These are phyloP conservation scores for Hortiboletus flavorubellus DNA, from an alignment of 768 basidiomycete genomes.

Conservation along the genomic window DNA sequence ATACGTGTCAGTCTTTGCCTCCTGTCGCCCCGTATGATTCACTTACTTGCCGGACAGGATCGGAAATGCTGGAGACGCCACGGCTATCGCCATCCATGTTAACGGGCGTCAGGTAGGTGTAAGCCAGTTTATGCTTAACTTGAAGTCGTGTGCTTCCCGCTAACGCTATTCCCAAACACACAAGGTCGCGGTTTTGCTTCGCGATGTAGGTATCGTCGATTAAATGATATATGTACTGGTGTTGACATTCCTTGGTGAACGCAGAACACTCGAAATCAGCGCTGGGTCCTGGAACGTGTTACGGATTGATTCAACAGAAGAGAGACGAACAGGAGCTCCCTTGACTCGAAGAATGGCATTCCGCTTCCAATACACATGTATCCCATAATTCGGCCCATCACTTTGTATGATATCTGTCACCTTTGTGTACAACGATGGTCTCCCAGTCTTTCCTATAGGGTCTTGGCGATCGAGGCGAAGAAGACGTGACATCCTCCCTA, in stretches of 20 bases:
- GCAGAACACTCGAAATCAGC: slow-evolving; percentile 2
- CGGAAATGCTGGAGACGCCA: slow-evolving; percentile 6
- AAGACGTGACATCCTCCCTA: too few relatives aligned
- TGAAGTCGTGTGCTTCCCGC: too few relatives aligned
- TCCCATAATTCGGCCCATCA: too few relatives aligned
- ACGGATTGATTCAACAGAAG: background rate
- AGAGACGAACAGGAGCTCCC: too few relatives aligned
- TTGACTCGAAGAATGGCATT: too few relatives aligned
- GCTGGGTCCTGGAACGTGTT: slow-evolving; percentile 8
- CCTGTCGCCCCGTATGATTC: background rate
- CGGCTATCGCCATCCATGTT: background rate
- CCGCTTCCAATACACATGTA: too few relatives aligned
- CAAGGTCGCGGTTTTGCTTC: background rate
- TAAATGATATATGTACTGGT: background rate
- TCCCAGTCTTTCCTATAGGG: too few relatives aligned
- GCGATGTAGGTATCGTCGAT: background rate
- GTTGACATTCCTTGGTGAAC: background rate
- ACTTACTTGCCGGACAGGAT: background rate
- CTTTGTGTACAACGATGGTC: too few relatives aligned
- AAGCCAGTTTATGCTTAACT: background rate
- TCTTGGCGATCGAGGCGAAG: too few relatives aligned
- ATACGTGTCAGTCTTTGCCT: background rate
- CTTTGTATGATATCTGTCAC: too few relatives aligned
- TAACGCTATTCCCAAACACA: background rate
- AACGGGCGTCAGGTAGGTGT: background rate